Conservation (phyloP, 116 monocot genomes). For the Zostera marina region DNA sequence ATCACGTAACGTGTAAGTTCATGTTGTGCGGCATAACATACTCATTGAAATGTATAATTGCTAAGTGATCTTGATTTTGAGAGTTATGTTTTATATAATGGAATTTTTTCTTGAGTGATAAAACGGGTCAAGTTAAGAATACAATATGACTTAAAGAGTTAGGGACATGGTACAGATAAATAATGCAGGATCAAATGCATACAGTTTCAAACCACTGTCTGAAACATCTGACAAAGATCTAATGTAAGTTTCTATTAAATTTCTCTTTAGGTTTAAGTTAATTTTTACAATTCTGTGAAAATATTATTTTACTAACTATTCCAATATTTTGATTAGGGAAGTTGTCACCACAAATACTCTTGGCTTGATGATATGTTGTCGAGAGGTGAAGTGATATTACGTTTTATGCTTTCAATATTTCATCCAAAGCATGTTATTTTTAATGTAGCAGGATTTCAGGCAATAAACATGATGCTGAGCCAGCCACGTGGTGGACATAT, state of each 20-base stretch:
- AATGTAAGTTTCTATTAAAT: conserved; percentile 38
- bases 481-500: conserved; percentile 89
- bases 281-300: background rate
- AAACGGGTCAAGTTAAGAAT: too few relatives aligned
- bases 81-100: too few relatives aligned
- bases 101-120: too few relatives aligned
- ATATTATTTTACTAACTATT: background rate
- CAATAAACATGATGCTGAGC: conserved; percentile 89
- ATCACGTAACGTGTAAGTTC: background rate
- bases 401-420: background rate
- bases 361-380: conserved; percentile 89
- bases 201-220: conserved; percentile 75
- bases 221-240: conserved; percentile 88
- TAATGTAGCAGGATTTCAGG: conserved; percentile 21
- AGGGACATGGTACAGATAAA: conserved; percentile 73
- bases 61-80: background rate
- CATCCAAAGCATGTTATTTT: background rate
- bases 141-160: conserved; percentile 12
- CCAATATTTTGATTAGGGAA: conserved; percentile 50
- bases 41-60: too few relatives aligned
- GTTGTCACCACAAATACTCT: conserved; percentile 94
- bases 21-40: background rate
- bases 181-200: conserved; percentile 99
- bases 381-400: conserved; percentile 46
- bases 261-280: background rate